A percentile compares a stretch with the other conserved stretches of the same genome.
phyloP scores from a whole-genome alignment of 2,329 filamentous ascomycete species.

The Fonsecaea nubica region DNA sequence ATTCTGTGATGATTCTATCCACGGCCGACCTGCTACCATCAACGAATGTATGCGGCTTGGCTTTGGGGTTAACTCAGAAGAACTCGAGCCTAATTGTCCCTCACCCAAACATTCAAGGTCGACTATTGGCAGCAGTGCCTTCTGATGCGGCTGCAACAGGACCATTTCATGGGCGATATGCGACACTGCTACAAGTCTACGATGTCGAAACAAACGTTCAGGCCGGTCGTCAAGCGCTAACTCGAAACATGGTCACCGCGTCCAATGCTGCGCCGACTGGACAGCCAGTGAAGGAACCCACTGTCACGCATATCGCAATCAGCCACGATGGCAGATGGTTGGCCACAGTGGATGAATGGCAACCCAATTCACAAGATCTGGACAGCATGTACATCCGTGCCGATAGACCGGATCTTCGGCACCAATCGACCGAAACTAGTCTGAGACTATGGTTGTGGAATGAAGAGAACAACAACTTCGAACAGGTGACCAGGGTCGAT shows the following conservation, averaged over 20 bases:
- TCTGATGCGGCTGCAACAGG: conserved; percentile 46
- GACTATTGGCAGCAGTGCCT: conserved; percentile 71
- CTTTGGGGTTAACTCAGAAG: conserved; percentile 41
- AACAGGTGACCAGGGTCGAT: conserved; percentile 82
- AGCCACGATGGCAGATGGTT: conserved; percentile 87
- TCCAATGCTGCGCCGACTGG: conserved; percentile 76
- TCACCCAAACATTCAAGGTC: conserved; percentile 67
- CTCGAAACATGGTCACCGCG: conserved; percentile 84
- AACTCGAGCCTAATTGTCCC: conserved; percentile 55
- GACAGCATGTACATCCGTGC: conserved; percentile 56
- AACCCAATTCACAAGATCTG: conserved; percentile 72
- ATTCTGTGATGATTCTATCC: conserved; percentile 87
- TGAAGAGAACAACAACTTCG: conserved; percentile 62
- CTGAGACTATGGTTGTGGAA: conserved; percentile 88
- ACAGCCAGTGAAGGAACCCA: conserved; percentile 75
- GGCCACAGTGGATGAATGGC: conserved; percentile 90
- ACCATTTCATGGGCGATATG: conserved; percentile 37
- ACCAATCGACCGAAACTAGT: conserved; percentile 66
- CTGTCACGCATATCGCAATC: conserved; percentile 75
- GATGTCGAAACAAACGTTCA: conserved; percentile 81
- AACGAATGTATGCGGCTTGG: conserved; percentile 72
- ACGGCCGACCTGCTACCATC: conserved; percentile 87
- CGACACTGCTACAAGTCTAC: conserved; percentile 73
- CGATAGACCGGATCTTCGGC: conserved; percentile 24
- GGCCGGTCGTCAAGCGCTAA: conserved; percentile 83